Evolutionary conservation across 225 moss, liverwort and hornwort genomes (phyloP).

Genomic region (Bryoerythrophyllum caledonicum): DNA sequence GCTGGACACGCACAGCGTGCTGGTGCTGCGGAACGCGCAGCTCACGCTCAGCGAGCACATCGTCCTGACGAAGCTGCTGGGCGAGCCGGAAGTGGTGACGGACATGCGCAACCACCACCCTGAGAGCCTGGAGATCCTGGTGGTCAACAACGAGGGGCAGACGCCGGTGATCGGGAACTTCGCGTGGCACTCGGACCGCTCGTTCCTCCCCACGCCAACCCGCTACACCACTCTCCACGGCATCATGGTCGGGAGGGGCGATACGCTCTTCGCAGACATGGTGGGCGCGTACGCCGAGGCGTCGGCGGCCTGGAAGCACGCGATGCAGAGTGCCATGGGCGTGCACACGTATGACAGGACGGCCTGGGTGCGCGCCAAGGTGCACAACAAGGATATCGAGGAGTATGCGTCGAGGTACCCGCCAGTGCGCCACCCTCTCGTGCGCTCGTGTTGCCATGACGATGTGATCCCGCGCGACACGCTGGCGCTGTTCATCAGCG

Average conservation of each 20-base stretch:
- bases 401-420: neutral
- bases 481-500: neutral
- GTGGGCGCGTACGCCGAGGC: neutral
- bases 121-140: neutral
- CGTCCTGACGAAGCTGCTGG: conserved; percentile 2
- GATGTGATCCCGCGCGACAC: no score
- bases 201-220: neutral
- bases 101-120: conserved; percentile 13
- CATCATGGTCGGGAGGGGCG: conserved; percentile 1
- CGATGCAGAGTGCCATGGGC: neutral
- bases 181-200: neutral
- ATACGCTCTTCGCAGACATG: neutral
- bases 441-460: neutral
- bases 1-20: no score
- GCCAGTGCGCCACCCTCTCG: conserved; percentile 7
- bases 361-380: neutral
- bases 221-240: neutral
- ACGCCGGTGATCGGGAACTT: neutral
- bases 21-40: no score
- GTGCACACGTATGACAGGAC: conserved; percentile 11
- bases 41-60: neutral
- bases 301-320: neutral
- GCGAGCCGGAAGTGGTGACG: conserved; percentile 3
- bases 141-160: neutral
- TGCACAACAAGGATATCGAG: neutral